These are phyloP conservation scores for Arabis alpina DNA, from an alignment of 345 rosid genomes.

Conservation along the genomic window DNA sequence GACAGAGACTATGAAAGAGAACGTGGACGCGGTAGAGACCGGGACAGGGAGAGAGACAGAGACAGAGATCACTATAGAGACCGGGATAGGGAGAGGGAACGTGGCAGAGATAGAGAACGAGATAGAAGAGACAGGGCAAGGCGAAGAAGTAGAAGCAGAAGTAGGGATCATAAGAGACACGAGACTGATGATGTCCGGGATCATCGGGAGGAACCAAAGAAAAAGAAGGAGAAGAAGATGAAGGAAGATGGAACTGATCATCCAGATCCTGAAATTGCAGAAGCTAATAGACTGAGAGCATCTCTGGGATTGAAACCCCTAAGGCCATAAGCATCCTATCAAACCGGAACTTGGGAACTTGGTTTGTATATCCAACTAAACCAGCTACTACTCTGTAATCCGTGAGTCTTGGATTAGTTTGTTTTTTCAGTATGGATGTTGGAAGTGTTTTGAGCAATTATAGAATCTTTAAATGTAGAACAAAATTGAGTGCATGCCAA, in stretches of 20 bases:
- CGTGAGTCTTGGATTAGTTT: background rate
- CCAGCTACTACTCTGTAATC: slow-evolving; percentile 8
- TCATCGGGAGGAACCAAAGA: slow-evolving; percentile 67
- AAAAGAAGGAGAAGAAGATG: slow-evolving; percentile 69
- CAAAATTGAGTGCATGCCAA: background rate
- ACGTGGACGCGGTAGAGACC: slow-evolving; percentile 55
- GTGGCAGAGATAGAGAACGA: slow-evolving; percentile 76
- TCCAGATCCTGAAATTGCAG: slow-evolving; percentile 92
- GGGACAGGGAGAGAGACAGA: slow-evolving; percentile 68
- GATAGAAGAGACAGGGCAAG: slow-evolving; percentile 77
- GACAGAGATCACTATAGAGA: slow-evolving; percentile 77
- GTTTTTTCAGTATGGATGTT: background rate
- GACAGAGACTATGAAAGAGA: slow-evolving; percentile 59
- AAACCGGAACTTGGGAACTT: background rate
- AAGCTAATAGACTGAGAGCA: slow-evolving; percentile 79
- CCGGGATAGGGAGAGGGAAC: slow-evolving; percentile 71
- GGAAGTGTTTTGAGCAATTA: slow-evolving; percentile 3
- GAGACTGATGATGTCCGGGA: slow-evolving; percentile 47
- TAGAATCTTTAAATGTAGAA: slow-evolving; percentile 23
- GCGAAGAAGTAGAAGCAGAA: slow-evolving; percentile 57
- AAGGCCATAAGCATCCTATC: slow-evolving; percentile 32
- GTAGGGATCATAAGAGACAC: slow-evolving; percentile 80
- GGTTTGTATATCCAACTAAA: slow-evolving; percentile 11
- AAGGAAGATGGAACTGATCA: slow-evolving; percentile 84
- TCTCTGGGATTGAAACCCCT: slow-evolving; percentile 78